These are phyloP conservation scores for Danielia oregonensis DNA, from an alignment of 805 yeast species.

Conservation along the genomic window DNA sequence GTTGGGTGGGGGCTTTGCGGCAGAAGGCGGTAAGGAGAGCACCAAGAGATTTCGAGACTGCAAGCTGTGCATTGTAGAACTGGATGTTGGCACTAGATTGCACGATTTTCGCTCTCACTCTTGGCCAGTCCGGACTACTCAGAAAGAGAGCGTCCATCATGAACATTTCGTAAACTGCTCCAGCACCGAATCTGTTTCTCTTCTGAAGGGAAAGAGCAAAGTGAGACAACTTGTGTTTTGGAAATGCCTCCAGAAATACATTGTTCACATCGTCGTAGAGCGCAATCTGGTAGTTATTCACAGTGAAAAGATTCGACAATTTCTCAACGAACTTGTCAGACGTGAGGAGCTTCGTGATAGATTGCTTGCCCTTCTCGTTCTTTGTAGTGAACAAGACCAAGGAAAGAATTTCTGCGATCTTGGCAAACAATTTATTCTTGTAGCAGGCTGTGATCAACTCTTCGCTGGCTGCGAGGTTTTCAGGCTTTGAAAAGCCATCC, in stretches of 20 bases:
- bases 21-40: conserved; percentile 69
- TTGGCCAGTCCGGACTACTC: conserved; percentile 23
- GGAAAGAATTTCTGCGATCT: conserved; percentile 73
- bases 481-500: conserved; percentile 10
- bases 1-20: conserved; percentile 21
- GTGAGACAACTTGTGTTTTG: conserved; percentile 42
- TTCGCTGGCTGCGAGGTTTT: conserved; percentile 10
- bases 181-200: conserved; percentile 48
- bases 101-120: conserved; percentile 47
- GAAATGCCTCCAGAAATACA: conserved; percentile 49
- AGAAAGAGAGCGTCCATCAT: conserved; percentile 59
- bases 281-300: conserved; percentile 44
- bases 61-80: conserved; percentile 59
- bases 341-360: conserved; percentile 42
- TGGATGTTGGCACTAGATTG: conserved; percentile 63
- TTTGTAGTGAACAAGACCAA: conserved; percentile 61
- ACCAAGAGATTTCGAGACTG: conserved; percentile 73
- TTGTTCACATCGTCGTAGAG: conserved; percentile 44
- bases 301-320: conserved; percentile 30
- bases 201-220: conserved; percentile 47
- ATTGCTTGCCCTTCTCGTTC: conserved; percentile 34
- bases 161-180: conserved; percentile 54
- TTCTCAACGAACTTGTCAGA: conserved; percentile 31
- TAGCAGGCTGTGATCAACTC: conserved; percentile 42
- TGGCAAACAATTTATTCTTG: conserved; percentile 56